These are phyloP conservation scores for Gaertneriomyces sp. DNA, from an alignment of 192 early-diverging fungal genomes.

Conservation along the genomic window DNA sequence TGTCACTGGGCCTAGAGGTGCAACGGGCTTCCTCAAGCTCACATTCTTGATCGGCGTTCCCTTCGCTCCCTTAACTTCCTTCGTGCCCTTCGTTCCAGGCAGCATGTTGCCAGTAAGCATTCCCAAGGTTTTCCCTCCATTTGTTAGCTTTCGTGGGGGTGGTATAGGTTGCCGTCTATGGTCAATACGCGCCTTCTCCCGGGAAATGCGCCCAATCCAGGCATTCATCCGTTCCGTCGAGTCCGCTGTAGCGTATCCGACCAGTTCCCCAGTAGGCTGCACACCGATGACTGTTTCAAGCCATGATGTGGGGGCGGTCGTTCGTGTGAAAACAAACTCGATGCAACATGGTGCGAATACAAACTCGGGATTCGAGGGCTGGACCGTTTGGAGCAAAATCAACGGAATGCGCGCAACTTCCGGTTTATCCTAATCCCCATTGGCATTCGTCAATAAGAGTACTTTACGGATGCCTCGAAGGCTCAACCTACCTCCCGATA, in stretches of 20 bases:
- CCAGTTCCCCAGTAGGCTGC: conserved; percentile 9
- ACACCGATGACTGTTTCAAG: not conserved
- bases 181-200: conserved; percentile 21
- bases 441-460: too few species aligned
- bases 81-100: too few species aligned
- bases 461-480: too few species aligned
- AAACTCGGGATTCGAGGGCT: conserved; percentile 33
- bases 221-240: conserved; percentile 21
- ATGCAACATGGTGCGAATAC: conserved; percentile 36
- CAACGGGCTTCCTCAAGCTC: not conserved
- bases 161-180: conserved; percentile 16
- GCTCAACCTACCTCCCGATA: conserved; percentile 44
- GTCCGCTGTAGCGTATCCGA: conserved; percentile 35
- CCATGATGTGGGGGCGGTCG: conserved; percentile 6
- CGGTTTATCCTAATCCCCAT: too few species aligned
- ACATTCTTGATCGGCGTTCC: too few species aligned
- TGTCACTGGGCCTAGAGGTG: not conserved
- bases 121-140: too few species aligned
- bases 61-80: too few species aligned
- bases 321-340: conserved; percentile 20
- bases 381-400: conserved; percentile 9
- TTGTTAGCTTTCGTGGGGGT: conserved; percentile 16
- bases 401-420: conserved; percentile 16
- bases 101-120: too few species aligned
- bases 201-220: conserved; percentile 26